Evolutionary conservation across 352 stramenopile genomes (phyloP), one percentile per base, ranked within the genome.

Genomic region (Phytophthora citricola): DNA sequence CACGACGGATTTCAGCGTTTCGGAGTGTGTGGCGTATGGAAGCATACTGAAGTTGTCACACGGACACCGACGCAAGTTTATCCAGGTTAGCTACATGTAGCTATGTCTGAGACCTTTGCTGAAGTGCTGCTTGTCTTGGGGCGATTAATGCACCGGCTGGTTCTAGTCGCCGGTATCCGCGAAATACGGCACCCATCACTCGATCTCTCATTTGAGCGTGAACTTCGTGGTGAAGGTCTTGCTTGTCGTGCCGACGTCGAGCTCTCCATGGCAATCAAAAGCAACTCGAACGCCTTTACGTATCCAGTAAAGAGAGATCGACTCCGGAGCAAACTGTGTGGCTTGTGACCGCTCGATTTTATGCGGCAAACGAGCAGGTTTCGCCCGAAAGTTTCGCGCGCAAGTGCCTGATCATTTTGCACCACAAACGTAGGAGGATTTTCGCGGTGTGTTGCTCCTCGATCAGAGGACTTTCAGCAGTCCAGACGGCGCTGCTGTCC

Each of bases 261-360:
- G 36, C 49, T 63, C 56, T 56, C 63, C 49, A 66, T 66, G 56
- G 63, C 63, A 71, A 41, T 58, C 63, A 68, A 55, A 53, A 29
- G 17, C 39, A 53, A 11, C 34, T 8, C 26, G 38, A 66, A 43
- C 63, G 50, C 63, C 39, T 71, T 63, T 67, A 71, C 63, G 40
- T 67, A 26, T 55, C 57, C 50, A 62, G 63, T 31, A 31, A 24
- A 14, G 43, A 36, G 20, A 7, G 63, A 67, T 67, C 17, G 63
- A 50, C 63, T 58, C n/a, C 20, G 32, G 15, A 46, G 29, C n/a
- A 48, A 44, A 34, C 7, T 34, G 20, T 11, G 17, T 51, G 15
- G 29, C 36, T 55, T 8, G 34, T 39, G 15, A 34, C 15, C 17
- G 17, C 29, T 55, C 48, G 40, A 32, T 40, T 55, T 14, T 50